These are phyloP conservation scores for Trichoderma sp. DNA, from an alignment of 2,329 filamentous ascomycete genomes.

Conservation along the genomic window DNA sequence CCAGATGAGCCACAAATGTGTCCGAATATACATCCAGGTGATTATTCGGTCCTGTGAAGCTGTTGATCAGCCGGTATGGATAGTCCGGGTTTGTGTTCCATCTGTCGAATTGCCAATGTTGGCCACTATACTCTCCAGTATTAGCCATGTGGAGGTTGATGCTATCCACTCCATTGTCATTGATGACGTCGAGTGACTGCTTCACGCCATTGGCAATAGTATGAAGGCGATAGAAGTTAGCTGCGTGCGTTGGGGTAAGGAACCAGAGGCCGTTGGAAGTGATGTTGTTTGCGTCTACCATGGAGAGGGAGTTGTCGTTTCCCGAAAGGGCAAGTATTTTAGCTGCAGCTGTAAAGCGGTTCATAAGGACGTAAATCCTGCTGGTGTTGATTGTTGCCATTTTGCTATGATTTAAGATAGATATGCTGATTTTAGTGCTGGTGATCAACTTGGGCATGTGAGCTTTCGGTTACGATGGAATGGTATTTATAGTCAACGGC, in stretches of 20 bases:
- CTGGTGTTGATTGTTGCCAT: neutral
- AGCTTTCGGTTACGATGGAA: neutral
- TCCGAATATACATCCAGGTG: conserved; percentile 3
- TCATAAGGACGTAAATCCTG: neutral
- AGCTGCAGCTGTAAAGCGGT: neutral
- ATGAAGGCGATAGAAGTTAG: neutral
- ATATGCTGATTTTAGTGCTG: neutral
- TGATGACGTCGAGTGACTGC: neutral
- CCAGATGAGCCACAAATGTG: neutral
- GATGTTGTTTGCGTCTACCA: neutral
- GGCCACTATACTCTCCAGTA: conserved; percentile 1
- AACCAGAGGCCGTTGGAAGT: conserved; percentile 4
- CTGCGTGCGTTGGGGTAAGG: neutral
- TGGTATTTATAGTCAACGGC: neutral
- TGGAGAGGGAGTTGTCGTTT: neutral
- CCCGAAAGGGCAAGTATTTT: neutral
- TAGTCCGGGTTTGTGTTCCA: neutral
- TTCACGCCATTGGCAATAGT: neutral
- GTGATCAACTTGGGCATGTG: neutral
- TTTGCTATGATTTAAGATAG: neutral
- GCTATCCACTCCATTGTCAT: neutral
- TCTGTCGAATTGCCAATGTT: neutral
- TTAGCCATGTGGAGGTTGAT: neutral
- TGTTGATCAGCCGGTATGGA: neutral
- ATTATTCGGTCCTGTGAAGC: neutral